Evolutionary conservation across 1,284 basidiomycete species (phyloP).

Genomic region (Entoloma clypeatum): DNA sequence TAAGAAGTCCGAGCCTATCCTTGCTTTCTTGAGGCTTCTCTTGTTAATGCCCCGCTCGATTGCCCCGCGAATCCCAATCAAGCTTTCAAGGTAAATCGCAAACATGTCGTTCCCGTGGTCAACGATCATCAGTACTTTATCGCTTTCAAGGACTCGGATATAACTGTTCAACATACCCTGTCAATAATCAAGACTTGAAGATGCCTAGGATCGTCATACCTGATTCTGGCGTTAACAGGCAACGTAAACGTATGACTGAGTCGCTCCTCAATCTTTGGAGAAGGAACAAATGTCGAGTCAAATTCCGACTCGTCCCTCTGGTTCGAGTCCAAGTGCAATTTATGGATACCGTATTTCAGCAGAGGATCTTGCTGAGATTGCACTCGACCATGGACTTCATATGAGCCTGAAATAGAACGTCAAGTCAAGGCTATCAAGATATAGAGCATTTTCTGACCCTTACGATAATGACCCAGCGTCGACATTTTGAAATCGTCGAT

Average conservation of each 20-base stretch:
- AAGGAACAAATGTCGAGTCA: slow-evolving; percentile 34
- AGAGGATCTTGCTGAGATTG: no score
- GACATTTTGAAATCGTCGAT: no score
- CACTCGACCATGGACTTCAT: no score
- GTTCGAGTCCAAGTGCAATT: slow-evolving; percentile 36
- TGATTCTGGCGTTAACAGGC: slow-evolving; percentile 28
- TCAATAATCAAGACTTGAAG: neutral
- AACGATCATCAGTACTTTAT: slow-evolving; percentile 40
- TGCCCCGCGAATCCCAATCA: slow-evolving; percentile 29
- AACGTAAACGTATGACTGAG: slow-evolving; percentile 32
- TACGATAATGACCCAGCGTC: no score
- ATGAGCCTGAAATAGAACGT: no score
- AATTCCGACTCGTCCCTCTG: slow-evolving; percentile 41
- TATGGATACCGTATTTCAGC: slow-evolving; percentile 33
- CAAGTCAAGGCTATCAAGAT: no score
- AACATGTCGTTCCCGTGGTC: slow-evolving; percentile 32
- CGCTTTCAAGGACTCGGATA: slow-evolving; percentile 33
- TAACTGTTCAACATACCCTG: slow-evolving; percentile 29
- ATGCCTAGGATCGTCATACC: slow-evolving; percentile 28
- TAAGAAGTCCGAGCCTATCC: slow-evolving; percentile 40
- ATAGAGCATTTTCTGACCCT: no score
- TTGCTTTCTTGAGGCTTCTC: slow-evolving; percentile 39
- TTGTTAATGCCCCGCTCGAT: slow-evolving; percentile 22
- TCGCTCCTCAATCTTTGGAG: slow-evolving; percentile 26
- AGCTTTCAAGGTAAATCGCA: slow-evolving; percentile 37